phyloP scores from a whole-genome alignment of 2,329 filamentous ascomycete genomes.

The Fusarium mexicanum region DNA sequence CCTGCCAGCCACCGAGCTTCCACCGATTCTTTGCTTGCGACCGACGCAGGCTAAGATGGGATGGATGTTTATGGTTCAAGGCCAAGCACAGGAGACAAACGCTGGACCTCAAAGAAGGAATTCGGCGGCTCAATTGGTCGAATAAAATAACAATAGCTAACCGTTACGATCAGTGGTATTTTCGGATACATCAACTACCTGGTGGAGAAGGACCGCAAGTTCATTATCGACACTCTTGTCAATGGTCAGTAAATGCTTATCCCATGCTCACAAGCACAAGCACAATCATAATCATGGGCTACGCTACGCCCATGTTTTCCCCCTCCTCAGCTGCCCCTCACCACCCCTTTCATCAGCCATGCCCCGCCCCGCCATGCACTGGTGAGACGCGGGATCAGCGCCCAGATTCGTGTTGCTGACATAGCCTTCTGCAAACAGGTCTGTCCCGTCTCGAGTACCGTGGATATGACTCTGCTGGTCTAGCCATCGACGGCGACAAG shows the following conservation, averaged over 20 bases:
- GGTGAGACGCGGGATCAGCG: constrained; percentile 40
- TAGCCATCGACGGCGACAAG: constrained; percentile 97
- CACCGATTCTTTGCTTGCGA: constrained; percentile 33
- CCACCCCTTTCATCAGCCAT: constrained; percentile 32
- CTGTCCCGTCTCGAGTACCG: constrained; percentile 97
- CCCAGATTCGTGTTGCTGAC: constrained; percentile 45
- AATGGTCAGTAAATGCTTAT: constrained; percentile 74
- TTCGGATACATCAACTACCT: constrained; percentile 99
- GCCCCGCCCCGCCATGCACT: constrained; percentile 40
- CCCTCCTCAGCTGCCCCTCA: constrained; percentile 34
- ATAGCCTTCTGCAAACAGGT: constrained; percentile 62
- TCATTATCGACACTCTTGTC: constrained; percentile 93
- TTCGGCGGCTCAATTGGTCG: constrained; percentile 29
- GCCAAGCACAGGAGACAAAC: background rate
- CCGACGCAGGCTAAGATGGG: constrained; percentile 15
- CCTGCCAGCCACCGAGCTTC: constrained; percentile 15
- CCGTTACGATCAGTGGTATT: constrained; percentile 73
- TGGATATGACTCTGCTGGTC: constrained; percentile 96
- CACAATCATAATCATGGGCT: background rate
- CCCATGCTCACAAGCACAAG: constrained; percentile 15
- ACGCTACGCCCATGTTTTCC: background rate
- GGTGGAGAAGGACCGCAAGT: constrained; percentile 98
- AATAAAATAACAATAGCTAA: constrained; percentile 39
- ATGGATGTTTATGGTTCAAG: constrained; percentile 16
- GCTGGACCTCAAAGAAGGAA: constrained; percentile 11